phyloP scores from a whole-genome alignment of 2,329 filamentous ascomycete genomes.

The Aspergillus sp. region DNA sequence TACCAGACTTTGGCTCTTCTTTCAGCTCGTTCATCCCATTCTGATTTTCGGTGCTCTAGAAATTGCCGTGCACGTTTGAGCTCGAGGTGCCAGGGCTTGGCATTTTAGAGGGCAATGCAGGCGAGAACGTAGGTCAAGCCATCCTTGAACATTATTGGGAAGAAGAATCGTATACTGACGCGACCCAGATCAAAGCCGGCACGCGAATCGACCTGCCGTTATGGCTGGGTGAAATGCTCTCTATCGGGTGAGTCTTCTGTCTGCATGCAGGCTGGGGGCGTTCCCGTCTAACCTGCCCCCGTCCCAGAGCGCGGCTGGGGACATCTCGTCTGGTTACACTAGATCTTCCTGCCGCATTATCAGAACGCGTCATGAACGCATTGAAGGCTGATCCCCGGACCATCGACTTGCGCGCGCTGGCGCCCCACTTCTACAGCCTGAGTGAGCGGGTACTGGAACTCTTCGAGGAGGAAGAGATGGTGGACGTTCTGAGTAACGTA shows the following conservation, averaged over 20 bases:
- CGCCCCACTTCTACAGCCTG: slow-evolving; percentile 83
- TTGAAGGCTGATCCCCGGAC: slow-evolving; percentile 85
- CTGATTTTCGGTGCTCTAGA: slow-evolving; percentile 52
- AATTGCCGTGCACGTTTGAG: slow-evolving; percentile 94
- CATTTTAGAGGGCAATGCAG: slow-evolving; percentile 81
- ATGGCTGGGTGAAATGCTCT: slow-evolving; percentile 92
- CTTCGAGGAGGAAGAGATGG: slow-evolving; percentile 83
- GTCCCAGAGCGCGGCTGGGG: slow-evolving; percentile 41
- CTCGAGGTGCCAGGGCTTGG: slow-evolving; percentile 83
- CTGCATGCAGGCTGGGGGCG: background rate
- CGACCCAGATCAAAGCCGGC: slow-evolving; percentile 68
- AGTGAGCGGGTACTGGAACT: slow-evolving; percentile 84
- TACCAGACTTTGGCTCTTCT: too few species aligned
- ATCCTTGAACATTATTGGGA: background rate
- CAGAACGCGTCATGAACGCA: slow-evolving; percentile 79
- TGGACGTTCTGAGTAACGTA: slow-evolving; percentile 64
- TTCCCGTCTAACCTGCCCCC: background rate
- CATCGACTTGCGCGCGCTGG: slow-evolving; percentile 79
- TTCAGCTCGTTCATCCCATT: background rate
- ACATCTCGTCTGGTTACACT: slow-evolving; percentile 68
- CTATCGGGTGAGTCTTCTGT: slow-evolving; percentile 44
- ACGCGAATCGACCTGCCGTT: slow-evolving; percentile 81
- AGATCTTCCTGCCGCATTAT: slow-evolving; percentile 76
- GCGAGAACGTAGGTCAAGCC: slow-evolving; percentile 50
- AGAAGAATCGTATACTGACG: background rate